Conservation (phyloP, 495 filamentous ascomycete genomes). For the Platismatia glauca region DNA sequence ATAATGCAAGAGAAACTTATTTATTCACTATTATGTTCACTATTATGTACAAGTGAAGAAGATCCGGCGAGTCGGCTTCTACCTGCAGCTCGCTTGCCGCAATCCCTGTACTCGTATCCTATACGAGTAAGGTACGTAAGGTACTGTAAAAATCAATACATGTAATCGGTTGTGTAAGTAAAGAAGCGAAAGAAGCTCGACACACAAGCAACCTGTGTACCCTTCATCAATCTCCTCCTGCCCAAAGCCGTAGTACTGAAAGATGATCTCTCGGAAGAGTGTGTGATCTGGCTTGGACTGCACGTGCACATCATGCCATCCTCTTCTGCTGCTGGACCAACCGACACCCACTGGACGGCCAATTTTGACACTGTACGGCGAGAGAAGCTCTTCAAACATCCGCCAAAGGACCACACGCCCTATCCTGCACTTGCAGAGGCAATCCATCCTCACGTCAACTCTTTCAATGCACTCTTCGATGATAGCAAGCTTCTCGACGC, state of each 20-base stretch:
- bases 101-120: background rate
- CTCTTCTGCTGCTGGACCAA: slow-evolving; percentile 28
- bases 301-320: slow-evolving; percentile 10
- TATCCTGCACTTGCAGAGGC: slow-evolving; percentile 79
- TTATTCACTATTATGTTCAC: too few relatives aligned
- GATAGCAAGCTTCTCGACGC: slow-evolving; percentile 60
- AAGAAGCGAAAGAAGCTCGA: background rate
- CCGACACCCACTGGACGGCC: slow-evolving; percentile 69
- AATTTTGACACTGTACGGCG: slow-evolving; percentile 72
- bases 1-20: too few relatives aligned
- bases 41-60: background rate
- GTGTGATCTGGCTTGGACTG: too few relatives aligned
- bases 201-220: background rate
- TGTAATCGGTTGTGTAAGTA: too few relatives aligned
- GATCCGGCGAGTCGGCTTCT: background rate
- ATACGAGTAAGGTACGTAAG: too few relatives aligned
- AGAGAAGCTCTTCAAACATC: slow-evolving; percentile 78
- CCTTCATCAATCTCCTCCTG: background rate
- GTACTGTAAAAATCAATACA: too few relatives aligned
- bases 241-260: background rate
- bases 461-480: slow-evolving; percentile 89
- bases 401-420: slow-evolving; percentile 76
- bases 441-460: slow-evolving; percentile 81
- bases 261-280: background rate
- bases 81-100: background rate